A percentile compares a stretch with the other conserved stretches of the same genome.
These are phyloP conservation scores for Pythium volutum DNA, from an alignment of 352 stramenopile genomes.

Conservation along the genomic window DNA sequence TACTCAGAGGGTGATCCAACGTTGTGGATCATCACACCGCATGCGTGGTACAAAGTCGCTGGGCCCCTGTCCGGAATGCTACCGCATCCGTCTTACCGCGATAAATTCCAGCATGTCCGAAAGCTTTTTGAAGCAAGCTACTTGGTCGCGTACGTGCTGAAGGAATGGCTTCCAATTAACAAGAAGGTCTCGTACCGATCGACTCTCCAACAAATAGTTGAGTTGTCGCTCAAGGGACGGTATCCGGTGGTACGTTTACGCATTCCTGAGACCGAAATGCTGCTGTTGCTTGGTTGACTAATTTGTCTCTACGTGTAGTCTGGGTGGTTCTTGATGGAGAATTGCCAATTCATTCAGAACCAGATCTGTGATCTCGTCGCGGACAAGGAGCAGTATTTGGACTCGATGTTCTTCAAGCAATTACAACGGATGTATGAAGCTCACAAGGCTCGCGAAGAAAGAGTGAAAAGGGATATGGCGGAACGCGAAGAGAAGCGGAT, in stretches of 20 bases:
- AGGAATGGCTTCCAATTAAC: constrained; percentile 84
- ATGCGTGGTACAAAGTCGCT: constrained; percentile 85
- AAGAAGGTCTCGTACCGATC: constrained; percentile 83
- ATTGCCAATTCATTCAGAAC: constrained; percentile 74
- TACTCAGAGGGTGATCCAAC: constrained; percentile 83
- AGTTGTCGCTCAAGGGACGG: constrained; percentile 63
- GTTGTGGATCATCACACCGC: constrained; percentile 78
- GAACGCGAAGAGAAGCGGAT: constrained; percentile 56
- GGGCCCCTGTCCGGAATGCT: constrained; percentile 72
- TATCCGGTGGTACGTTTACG: constrained; percentile 63
- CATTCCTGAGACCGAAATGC: background rate
- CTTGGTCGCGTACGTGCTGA: constrained; percentile 80
- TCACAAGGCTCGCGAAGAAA: constrained; percentile 52
- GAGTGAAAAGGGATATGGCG: constrained; percentile 52
- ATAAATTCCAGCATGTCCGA: constrained; percentile 70
- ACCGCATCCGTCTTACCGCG: constrained; percentile 64
- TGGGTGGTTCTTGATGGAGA: constrained; percentile 82
- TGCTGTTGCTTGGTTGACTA: constrained; percentile 8
- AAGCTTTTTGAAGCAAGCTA: constrained; percentile 83
- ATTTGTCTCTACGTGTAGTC: constrained; percentile 35
- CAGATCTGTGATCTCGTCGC: constrained; percentile 77
- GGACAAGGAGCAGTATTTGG: constrained; percentile 69
- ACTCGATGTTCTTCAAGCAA: constrained; percentile 87
- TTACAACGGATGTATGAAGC: constrained; percentile 70
- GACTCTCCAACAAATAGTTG: constrained; percentile 79